Base-by-base conservation (phyloP, 192 early-diverging fungal genomes). In the Oehlia diaphana region DNA sequence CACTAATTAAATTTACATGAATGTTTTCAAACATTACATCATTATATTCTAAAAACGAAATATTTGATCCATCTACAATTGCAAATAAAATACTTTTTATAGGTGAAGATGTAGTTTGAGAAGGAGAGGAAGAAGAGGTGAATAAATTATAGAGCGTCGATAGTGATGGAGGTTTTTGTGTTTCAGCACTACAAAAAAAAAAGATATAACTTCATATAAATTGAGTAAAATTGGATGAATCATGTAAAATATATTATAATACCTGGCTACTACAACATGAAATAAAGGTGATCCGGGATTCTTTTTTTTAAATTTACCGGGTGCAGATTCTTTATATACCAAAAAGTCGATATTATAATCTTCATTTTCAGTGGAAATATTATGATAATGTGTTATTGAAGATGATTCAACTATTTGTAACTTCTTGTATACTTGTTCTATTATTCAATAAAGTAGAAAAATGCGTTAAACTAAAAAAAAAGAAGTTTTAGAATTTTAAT, bases 401-500 rank as follows among this genome's bases (percentile, higher is more conserved):
- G 50, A 53, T 53, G 49, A 58, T 58, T 58, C 14, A 72, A 86
- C 80, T 63, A 86, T 83, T 58, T 81, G 79, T 21, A 86, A 71
- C 21, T 65, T 83, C 19, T 79, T 68, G 26, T 83, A 74, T 21
- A 84, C 81, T 78, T 86, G 75, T 14, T 80, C 85, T 86, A 26
- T 39, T 5, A 2, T 35, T 63, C 42, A 70, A 39, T 62, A 50
- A 33, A 62, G 14, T 47, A 19, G 19, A 39, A 16, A 50, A 28
- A 53, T 21, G 35, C 5, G 19, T 78, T 37, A 53, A 49, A 12
- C 10, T 9, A 44, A 53, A 62, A 35, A 21, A 69, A 37, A 10
- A 67, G 9, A 42, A 62, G 19, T 67, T 68, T 0, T 13, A 50
- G 6, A 49, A 50, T 67, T 6, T 53, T 53, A 35, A 19, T 67